These are phyloP conservation scores for Pleodorina starrii DNA, from an alignment of 139 green algal species.

Conservation along the genomic window DNA sequence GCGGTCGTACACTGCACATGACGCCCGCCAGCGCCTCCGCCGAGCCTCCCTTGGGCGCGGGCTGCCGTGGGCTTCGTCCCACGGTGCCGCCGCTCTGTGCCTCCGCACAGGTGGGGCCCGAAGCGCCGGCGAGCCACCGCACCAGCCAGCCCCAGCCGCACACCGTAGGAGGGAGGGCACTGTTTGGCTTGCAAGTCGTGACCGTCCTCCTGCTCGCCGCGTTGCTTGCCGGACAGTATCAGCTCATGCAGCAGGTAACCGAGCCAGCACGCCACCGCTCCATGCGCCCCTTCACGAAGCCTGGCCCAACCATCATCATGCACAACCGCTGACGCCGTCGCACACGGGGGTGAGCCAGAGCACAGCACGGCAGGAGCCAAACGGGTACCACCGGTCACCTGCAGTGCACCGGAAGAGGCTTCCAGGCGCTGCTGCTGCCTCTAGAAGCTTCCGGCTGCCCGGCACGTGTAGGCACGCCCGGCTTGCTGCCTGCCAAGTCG, in stretches of 20 bases:
- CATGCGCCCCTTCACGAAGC: no score
- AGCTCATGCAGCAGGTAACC: constrained; percentile 48
- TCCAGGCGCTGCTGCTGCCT: no score
- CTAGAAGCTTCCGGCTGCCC: no score
- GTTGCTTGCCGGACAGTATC: constrained; percentile 30
- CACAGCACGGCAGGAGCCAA: no score
- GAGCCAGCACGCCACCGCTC: background rate
- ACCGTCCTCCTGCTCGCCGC: constrained; percentile 28
- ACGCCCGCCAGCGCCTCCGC: background rate
- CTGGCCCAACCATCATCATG: no score
- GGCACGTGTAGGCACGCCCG: no score
- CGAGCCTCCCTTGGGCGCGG: background rate
- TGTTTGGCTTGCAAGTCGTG: constrained; percentile 48
- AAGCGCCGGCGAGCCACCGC: background rate
- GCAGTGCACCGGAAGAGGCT: no score
- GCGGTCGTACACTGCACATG: background rate
- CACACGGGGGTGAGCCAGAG: no score
- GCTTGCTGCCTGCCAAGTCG: no score
- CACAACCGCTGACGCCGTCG: no score
- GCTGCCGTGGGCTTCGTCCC: background rate
- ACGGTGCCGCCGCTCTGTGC: constrained; percentile 38
- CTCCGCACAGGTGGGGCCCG: constrained; percentile 25
- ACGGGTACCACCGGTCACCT: no score
- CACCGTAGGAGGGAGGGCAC: background rate
- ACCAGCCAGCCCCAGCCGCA: background rate